A percentile compares a stretch with the other conserved stretches of the same genome.
Conservation (phyloP, 495 filamentous ascomycete species). For the Usnea hakonensis region DNA sequence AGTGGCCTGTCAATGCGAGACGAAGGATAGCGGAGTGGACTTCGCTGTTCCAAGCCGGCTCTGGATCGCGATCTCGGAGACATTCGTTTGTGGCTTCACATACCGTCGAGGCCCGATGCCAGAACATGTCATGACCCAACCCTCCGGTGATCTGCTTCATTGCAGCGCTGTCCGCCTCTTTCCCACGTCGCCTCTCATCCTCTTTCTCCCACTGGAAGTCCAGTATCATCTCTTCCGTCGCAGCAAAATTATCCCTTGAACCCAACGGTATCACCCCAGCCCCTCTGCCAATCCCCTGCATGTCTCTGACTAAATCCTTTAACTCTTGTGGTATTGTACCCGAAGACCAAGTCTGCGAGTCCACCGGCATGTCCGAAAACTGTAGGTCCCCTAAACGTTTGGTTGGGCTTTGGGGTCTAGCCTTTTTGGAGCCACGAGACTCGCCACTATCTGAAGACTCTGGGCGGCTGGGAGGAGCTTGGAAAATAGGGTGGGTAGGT, state of each 20-base stretch:
- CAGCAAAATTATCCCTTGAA: not conserved
- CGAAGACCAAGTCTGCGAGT: not conserved
- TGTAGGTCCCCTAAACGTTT: not conserved
- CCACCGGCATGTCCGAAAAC: not conserved
- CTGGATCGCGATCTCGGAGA: too few species aligned
- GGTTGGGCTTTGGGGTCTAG: not conserved
- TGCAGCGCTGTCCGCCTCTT: not conserved
- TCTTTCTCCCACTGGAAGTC: not conserved
- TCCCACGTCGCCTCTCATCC: not conserved
- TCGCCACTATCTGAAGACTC: not conserved
- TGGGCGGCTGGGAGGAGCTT: not conserved
- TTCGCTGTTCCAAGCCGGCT: slow-evolving; percentile 13
- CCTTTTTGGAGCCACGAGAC: not conserved
- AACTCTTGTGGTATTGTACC: not conserved
- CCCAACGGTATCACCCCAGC: not conserved
- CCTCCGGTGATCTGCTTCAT: not conserved
- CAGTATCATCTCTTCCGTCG: not conserved
- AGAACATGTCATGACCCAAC: not conserved
- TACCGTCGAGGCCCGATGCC: not conserved
- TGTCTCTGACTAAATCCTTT: not conserved
- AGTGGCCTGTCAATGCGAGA: slow-evolving; percentile 5
- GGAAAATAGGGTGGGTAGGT: not conserved
- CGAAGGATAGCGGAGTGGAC: slow-evolving; percentile 4
- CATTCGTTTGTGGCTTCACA: not conserved
- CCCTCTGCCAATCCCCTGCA: not conserved